Evolutionary conservation across 1,284 basidiomycete species (phyloP).

Genomic region (Pseudomicrostroma phylloplanum): DNA sequence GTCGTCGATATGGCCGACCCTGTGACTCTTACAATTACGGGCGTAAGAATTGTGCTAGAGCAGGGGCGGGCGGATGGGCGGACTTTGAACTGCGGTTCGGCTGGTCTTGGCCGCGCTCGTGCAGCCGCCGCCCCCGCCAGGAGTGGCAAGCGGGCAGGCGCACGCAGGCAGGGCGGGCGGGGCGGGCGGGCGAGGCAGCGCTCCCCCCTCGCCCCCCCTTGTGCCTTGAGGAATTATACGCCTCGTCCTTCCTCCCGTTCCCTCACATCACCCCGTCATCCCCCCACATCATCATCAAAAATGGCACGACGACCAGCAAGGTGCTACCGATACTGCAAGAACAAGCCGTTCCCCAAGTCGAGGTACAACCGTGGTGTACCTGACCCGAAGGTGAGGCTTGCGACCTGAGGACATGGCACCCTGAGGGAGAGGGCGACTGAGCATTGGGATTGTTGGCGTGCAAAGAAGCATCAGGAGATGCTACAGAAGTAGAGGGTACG

Average conservation of each 20-base stretch:
- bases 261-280: slow-evolving; percentile 2
- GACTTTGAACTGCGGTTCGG: no score
- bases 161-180: slow-evolving; percentile 2
- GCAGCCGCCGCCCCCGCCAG: no score
- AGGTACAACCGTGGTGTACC: slow-evolving; percentile 77
- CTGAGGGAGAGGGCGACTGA: no score
- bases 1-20: no score
- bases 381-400: slow-evolving; percentile 43
- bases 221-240: neutral
- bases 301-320: slow-evolving; percentile 44
- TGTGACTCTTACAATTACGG: no score
- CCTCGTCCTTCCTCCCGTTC: neutral
- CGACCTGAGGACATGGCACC: neutral
- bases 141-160: neutral
- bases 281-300: slow-evolving; percentile 15
- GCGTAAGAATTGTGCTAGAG: no score
- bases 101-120: no score
- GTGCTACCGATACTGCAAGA: slow-evolving; percentile 51
- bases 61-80: no score
- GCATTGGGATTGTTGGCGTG: no score
- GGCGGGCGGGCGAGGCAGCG: neutral
- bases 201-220: neutral
- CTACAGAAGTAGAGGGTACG: no score
- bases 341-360: slow-evolving; percentile 51
- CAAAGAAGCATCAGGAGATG: no score